phyloP scores from a whole-genome alignment of 1,284 basidiomycete genomes.

The Ceratobasidium sp. region DNA sequence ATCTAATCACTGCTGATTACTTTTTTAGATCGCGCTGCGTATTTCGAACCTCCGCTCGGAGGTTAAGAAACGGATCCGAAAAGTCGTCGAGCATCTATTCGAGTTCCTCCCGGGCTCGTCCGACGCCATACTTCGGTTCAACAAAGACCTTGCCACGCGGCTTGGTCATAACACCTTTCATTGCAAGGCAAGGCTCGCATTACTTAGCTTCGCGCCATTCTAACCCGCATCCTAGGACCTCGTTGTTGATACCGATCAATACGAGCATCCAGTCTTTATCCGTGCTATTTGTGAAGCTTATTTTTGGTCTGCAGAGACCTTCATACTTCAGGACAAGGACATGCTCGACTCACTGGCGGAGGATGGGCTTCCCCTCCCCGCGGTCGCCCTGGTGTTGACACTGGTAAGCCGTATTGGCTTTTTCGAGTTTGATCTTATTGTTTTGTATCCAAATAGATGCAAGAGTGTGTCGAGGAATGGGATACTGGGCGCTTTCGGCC shows the following conservation, averaged over 20 bases:
- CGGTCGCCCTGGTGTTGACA: neutral
- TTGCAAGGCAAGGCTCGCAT: neutral
- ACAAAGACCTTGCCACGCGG: neutral
- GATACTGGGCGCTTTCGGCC: too few relatives aligned
- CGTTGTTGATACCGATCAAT: neutral
- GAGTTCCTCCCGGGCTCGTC: neutral
- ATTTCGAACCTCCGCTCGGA: neutral
- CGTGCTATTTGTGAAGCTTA: neutral
- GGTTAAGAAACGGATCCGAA: neutral
- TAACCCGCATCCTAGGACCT: neutral
- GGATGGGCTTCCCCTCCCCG: neutral
- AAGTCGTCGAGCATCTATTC: neutral
- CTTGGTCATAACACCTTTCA: conserved; percentile 1
- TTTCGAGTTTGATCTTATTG: too few relatives aligned
- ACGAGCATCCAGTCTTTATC: neutral
- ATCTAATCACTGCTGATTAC: too few relatives aligned
- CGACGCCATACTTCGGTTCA: neutral
- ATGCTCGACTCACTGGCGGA: neutral
- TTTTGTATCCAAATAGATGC: too few relatives aligned
- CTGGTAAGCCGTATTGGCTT: too few relatives aligned
- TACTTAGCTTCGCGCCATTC: neutral
- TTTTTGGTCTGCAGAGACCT: neutral
- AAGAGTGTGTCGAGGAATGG: too few relatives aligned
- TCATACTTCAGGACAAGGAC: neutral
- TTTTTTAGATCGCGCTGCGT: neutral